Percentiles rank a stretch among this genome's conserved stretches.
Evolutionary conservation across 2,329 filamentous ascomycete genomes (phyloP).

Genomic region (Nannizzia gypsea): DNA sequence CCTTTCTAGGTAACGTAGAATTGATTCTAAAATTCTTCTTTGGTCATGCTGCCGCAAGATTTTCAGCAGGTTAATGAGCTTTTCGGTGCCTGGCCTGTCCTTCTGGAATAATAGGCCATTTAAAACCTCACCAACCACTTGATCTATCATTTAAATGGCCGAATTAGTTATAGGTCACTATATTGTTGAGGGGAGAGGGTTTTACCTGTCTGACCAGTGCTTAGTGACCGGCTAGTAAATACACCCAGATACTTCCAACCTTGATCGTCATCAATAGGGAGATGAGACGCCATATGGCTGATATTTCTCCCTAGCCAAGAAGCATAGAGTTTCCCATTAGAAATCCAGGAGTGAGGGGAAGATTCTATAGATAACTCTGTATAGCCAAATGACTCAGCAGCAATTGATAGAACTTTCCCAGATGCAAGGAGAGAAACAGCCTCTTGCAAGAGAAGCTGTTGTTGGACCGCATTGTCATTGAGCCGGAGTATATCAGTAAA

Average conservation of each 20-base stretch:
- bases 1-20: conserved; percentile 25
- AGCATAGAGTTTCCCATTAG: conserved; percentile 52
- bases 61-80: conserved; percentile 30
- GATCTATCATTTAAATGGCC: conserved; percentile 22
- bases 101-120: conserved; percentile 26
- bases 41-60: conserved; percentile 40
- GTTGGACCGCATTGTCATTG: conserved; percentile 34
- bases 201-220: conserved; percentile 60
- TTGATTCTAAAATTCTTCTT: conserved; percentile 33
- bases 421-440: conserved; percentile 47
- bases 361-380: conserved; percentile 21
- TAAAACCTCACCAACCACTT: conserved; percentile 32
- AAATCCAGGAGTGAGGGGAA: conserved; percentile 45
- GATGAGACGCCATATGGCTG: conserved; percentile 28
- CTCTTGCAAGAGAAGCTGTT: conserved; percentile 51
- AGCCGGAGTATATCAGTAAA: conserved; percentile 35
- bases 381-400: conserved; percentile 43
- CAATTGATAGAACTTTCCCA: conserved; percentile 46
- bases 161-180: conserved; percentile 9
- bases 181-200: background rate
- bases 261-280: conserved; percentile 30
- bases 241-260: conserved; percentile 30
- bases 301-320: conserved; percentile 62
- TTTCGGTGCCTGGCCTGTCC: conserved; percentile 16
- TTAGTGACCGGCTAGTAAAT: conserved; percentile 49